Evolutionary conservation across 352 stramenopile genomes (phyloP).

Genomic region (Plasmopara halstedii): DNA sequence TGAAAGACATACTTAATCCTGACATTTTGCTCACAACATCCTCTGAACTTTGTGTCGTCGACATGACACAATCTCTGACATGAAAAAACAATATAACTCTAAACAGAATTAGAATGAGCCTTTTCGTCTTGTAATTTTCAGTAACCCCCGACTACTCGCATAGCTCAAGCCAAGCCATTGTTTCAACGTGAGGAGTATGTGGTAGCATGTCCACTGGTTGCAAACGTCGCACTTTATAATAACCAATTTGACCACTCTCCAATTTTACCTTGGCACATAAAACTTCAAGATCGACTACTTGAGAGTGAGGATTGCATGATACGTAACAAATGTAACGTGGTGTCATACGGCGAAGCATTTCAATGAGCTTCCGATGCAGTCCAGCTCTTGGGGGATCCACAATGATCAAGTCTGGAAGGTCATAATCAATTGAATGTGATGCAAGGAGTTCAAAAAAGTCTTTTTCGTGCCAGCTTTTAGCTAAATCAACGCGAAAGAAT

Average conservation of each 20-base stretch:
- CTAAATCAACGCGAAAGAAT: slow-evolving; percentile 58
- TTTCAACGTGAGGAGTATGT: slow-evolving; percentile 74
- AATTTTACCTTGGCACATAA: slow-evolving; percentile 24
- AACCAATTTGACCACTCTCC: slow-evolving; percentile 9
- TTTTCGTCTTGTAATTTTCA: background rate
- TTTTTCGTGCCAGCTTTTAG: slow-evolving; percentile 40
- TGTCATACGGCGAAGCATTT: slow-evolving; percentile 36
- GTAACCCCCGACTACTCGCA: slow-evolving; percentile 3
- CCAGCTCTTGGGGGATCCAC: slow-evolving; percentile 66
- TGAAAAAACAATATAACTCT: too few species aligned
- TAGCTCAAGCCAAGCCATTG: slow-evolving; percentile 55
- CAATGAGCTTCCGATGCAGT: slow-evolving; percentile 59
- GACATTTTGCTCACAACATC: background rate
- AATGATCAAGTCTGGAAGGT: slow-evolving; percentile 53
- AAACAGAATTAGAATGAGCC: background rate
- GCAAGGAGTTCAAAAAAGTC: slow-evolving; percentile 23
- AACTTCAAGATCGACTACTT: slow-evolving; percentile 48
- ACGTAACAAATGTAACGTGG: slow-evolving; percentile 63
- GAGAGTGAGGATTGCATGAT: slow-evolving; percentile 65
- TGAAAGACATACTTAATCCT: background rate
- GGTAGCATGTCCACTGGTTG: slow-evolving; percentile 78
- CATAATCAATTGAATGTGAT: slow-evolving; percentile 4
- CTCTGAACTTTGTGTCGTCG: background rate
- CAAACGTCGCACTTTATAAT: slow-evolving; percentile 37
- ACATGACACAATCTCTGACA: background rate